Evolutionary conservation across 805 yeast species (phyloP).

Genomic region (Metschnikowia bowlesiae): DNA sequence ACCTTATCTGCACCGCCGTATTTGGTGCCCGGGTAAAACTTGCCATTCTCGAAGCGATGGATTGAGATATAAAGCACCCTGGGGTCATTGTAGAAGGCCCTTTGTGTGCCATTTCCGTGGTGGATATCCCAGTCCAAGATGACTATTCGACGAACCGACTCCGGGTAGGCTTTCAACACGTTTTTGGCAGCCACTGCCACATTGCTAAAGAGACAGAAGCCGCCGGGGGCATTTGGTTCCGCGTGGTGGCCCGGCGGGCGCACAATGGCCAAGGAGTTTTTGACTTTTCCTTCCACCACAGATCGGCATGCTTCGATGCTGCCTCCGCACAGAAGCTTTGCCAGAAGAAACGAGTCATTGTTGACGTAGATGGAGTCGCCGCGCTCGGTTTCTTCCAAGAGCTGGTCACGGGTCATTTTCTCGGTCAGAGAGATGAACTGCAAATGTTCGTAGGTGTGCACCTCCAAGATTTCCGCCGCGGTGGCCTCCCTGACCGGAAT

Average conservation of each 20-base stretch:
- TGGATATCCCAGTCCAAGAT: conserved; percentile 98
- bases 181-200: conserved; percentile 96
- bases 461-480: conserved; percentile 77
- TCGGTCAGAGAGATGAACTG: conserved; percentile 71
- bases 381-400: conserved; percentile 76
- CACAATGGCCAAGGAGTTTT: conserved; percentile 89
- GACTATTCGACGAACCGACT: conserved; percentile 75
- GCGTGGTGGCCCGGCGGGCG: conserved; percentile 99
- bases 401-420: conserved; percentile 68
- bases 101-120: conserved; percentile 98
- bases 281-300: conserved; percentile 87
- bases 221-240: conserved; percentile 96
- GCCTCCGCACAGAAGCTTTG: conserved; percentile 93
- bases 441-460: conserved; percentile 80
- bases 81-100: conserved; percentile 84
- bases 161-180: conserved; percentile 78
- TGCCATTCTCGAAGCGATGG: conserved; percentile 89
- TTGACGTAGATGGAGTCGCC: conserved; percentile 96
- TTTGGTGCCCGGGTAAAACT: conserved; percentile 89
- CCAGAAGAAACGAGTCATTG: conserved; percentile 82
- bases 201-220: conserved; percentile 91
- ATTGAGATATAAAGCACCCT: conserved; percentile 85
- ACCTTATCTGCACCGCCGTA: conserved; percentile 78
- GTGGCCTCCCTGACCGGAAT: conserved; percentile 89
- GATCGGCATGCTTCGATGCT: conserved; percentile 95